Evolutionary conservation across 108 stramenopile species (phyloP).

Genomic region (Schizochytrium sp.): DNA sequence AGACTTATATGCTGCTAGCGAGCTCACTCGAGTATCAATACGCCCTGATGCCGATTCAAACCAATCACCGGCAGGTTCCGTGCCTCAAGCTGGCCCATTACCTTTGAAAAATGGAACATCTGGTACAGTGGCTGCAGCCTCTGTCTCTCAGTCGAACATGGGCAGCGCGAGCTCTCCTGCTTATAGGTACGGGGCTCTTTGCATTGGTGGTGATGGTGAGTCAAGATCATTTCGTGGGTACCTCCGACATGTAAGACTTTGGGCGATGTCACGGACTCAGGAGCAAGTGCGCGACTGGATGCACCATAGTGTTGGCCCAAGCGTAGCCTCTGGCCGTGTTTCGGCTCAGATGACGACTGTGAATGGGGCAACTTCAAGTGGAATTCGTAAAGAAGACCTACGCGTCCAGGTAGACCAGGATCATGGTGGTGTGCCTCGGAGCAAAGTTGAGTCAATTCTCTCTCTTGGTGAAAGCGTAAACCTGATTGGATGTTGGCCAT

Average conservation of each 20-base stretch:
- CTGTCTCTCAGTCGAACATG: no score
- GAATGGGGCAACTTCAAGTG: background rate
- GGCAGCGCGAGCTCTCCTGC: background rate
- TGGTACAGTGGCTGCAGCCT: no score
- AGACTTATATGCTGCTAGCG: slow-evolving; percentile 48
- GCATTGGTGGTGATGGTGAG: slow-evolving; percentile 26
- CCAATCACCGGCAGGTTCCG: background rate
- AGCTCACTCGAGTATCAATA: slow-evolving; percentile 20
- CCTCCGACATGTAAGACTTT: slow-evolving; percentile 32
- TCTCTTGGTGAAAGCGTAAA: slow-evolving; percentile 22
- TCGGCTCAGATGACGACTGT: background rate
- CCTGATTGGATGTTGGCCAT: slow-evolving; percentile 8
- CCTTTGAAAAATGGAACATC: background rate
- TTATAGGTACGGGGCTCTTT: background rate
- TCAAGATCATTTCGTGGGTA: background rate
- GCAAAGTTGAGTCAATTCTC: slow-evolving; percentile 34
- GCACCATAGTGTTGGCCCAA: slow-evolving; percentile 28
- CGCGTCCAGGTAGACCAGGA: slow-evolving; percentile 13
- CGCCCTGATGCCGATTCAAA: slow-evolving; percentile 30
- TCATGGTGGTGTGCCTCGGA: background rate
- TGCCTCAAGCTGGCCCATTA: slow-evolving; percentile 3
- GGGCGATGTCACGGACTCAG: slow-evolving; percentile 39
- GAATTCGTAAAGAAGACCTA: background rate
- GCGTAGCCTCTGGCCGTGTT: background rate
- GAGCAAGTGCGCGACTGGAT: slow-evolving; percentile 57